Evolutionary conservation across 139 green algal species (phyloP).

Genomic region (Auxenochlorella pyrenoidosa): DNA sequence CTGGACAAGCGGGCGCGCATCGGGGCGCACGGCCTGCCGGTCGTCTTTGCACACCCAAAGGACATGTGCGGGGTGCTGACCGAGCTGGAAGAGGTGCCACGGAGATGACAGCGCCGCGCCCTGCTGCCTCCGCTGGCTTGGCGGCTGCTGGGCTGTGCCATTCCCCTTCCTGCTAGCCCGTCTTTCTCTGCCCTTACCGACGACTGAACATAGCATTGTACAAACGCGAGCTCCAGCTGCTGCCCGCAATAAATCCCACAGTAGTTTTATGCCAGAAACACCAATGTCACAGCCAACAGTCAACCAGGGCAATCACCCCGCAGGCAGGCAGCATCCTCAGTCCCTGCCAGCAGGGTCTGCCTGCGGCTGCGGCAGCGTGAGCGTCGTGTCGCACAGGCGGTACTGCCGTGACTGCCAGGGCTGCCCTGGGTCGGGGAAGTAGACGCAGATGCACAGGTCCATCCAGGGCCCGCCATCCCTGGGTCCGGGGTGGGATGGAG

Average conservation of each 20-base stretch:
- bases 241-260: no score
- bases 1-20: conserved; percentile 59
- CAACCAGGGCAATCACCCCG: no score
- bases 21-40: conserved; percentile 70
- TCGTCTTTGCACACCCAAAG: conserved; percentile 73
- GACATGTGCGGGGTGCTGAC: conserved; percentile 66
- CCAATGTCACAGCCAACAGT: no score
- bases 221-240: no score
- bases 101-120: not conserved
- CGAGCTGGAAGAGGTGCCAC: conserved; percentile 69
- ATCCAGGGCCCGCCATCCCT: conserved; percentile 41
- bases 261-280: no score
- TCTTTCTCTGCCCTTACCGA: no score
- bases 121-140: no score
- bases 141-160: no score
- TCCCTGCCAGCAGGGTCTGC: not conserved
- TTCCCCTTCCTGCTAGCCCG: no score
- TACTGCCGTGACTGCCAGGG: conserved; percentile 32
- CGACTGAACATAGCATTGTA: no score
- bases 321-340: not conserved
- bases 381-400: conserved; percentile 2
- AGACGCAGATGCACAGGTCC: conserved; percentile 34
- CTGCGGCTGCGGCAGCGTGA: not conserved
- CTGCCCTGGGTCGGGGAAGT: conserved; percentile 5
- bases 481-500: not conserved